Evolutionary conservation across 768 basidiomycete species (phyloP), one percentile per base, ranked within the genome.

Genomic region (Pilatotrama ljubarskyi): DNA sequence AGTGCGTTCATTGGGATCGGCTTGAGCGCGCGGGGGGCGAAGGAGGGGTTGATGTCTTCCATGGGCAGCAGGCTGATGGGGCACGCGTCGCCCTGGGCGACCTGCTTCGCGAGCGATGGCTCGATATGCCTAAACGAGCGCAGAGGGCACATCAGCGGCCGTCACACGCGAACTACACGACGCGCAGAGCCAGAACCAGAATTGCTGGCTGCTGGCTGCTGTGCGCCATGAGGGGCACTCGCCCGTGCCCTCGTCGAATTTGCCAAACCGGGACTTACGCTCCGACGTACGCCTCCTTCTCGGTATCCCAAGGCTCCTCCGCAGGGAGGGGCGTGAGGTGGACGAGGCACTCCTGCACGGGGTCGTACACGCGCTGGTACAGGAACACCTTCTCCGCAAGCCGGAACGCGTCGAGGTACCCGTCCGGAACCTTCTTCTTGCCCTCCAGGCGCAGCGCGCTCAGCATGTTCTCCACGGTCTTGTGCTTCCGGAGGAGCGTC

Each of bases 321-420:
- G 76, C 79, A 0, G 90, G 78, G 8, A 82, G 69, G 1, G 85
- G 83, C 24, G 81, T 85, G 59, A 98, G 73, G 69, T 90, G 83
- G 1, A 93, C 88, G 14, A 98, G 76, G 56, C 72, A 77, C 71
- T 86, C 78, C 35, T 76, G 63, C 20, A 75, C 62, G 0, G 96
- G 94, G 73, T 92, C 88, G 72, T 90, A 99, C 40, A 98, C 94
- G 55, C 94, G 80, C 68, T 98, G 97, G 73, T 98, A 88, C 51
- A 91, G 76, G 70, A 98, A 99, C 52, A 93, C 95, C 64, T 88
- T 87, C 72, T 98, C 95, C 5, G 97, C 95, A 53, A 90, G 75
- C 58, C 77, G 75, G 75, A 94, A 98, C 14, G 83, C 80, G 55
- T 84, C 77, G 55, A 88, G 77, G 73, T 98, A 99, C 42, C 80